phyloP scores from a whole-genome alignment of 805 yeast species.

The Candida maltosa region DNA sequence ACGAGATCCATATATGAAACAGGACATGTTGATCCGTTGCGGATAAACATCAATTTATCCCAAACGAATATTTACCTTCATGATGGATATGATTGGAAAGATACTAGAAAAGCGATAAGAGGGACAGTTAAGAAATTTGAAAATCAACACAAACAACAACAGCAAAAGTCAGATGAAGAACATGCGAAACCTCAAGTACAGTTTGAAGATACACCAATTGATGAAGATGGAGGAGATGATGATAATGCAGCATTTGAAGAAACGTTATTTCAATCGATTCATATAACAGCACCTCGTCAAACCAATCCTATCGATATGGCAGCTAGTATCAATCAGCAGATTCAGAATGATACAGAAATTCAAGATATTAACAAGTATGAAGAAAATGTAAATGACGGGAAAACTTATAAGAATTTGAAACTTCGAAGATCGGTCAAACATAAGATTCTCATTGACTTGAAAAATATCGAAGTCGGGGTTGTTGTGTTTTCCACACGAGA shows the following conservation, averaged over 20 bases:
- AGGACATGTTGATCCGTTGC: conserved; percentile 18
- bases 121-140: conserved; percentile 67
- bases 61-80: conserved; percentile 49
- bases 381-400: conserved; percentile 27
- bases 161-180: conserved; percentile 9
- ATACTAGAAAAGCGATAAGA: conserved; percentile 64
- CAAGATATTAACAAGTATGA: conserved; percentile 9
- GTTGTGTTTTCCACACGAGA: conserved; percentile 45
- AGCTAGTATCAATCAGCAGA: conserved; percentile 48
- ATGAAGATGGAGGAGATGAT: conserved; percentile 10
- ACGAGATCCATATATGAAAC: not conserved
- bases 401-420: conserved; percentile 42
- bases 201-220: conserved; percentile 7
- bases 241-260: conserved; percentile 46
- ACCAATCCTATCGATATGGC: conserved; percentile 45
- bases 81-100: conserved; percentile 93
- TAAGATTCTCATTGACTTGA: conserved; percentile 55
- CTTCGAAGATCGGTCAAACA: conserved; percentile 63
- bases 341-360: conserved; percentile 18
- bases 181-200: conserved; percentile 5
- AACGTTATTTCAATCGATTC: conserved; percentile 75
- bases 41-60: conserved; percentile 31
- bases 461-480: conserved; percentile 49
- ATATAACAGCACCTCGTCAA: conserved; percentile 55
- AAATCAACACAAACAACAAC: conserved; percentile 36